Evolutionary conservation across 2,329 filamentous ascomycete species (phyloP).

Genomic region (Claviceps pazoutovae): DNA sequence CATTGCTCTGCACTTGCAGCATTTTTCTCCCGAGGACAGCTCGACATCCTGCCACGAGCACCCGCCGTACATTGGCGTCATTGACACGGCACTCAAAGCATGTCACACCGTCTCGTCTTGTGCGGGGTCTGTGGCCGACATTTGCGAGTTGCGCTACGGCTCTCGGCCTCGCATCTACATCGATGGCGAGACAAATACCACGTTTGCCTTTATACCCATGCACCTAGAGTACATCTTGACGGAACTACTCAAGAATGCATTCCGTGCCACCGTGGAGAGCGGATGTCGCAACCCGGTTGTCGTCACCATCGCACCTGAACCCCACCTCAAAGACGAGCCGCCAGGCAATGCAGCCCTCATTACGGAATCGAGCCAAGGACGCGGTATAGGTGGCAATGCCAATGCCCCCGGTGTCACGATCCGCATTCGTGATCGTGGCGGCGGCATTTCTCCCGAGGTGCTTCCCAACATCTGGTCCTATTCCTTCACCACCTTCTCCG

Average conservation of each 20-base stretch:
- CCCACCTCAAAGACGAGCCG: constrained; percentile 20
- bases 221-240: constrained; percentile 97
- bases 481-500: constrained; percentile 88
- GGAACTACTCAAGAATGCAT: constrained; percentile 91
- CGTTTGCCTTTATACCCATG: constrained; percentile 86
- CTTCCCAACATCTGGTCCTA: constrained; percentile 90
- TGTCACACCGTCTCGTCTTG: constrained; percentile 71
- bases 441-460: constrained; percentile 76
- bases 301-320: constrained; percentile 74
- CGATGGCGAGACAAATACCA: constrained; percentile 74
- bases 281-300: constrained; percentile 73
- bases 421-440: constrained; percentile 87
- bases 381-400: constrained; percentile 12
- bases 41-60: constrained; percentile 37
- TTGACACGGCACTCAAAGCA: constrained; percentile 78
- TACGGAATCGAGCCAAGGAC: constrained; percentile 22
- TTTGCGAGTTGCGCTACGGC: constrained; percentile 92
- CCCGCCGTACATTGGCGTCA: constrained; percentile 77
- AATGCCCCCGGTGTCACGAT: constrained; percentile 80
- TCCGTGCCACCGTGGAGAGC: constrained; percentile 80
- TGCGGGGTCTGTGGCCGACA: constrained; percentile 83
- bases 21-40: constrained; percentile 42
- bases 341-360: constrained; percentile 14
- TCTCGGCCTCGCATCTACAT: constrained; percentile 68
- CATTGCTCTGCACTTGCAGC: constrained; percentile 74